Conservation (phyloP, 2,329 filamentous ascomycete species). For the Fusarium piperis region DNA sequence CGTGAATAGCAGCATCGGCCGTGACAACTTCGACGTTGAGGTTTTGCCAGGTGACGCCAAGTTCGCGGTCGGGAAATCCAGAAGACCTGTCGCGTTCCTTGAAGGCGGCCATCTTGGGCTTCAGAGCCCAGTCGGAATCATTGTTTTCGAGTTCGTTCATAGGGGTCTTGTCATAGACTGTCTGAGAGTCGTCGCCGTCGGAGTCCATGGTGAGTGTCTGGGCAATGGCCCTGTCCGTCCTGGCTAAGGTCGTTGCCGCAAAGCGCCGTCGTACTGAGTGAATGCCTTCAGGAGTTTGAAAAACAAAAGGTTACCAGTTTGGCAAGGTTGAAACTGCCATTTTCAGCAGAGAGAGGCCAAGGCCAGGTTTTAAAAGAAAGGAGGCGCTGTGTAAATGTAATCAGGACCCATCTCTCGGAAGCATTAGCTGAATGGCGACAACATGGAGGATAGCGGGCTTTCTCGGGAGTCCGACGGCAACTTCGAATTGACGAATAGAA, state of each 20-base stretch:
- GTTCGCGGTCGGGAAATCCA: slow-evolving; percentile 57
- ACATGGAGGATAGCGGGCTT: slow-evolving; percentile 6
- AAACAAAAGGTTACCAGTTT: background rate
- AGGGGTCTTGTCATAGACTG: slow-evolving; percentile 34
- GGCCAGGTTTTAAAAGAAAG: slow-evolving; percentile 1
- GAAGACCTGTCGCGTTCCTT: slow-evolving; percentile 56
- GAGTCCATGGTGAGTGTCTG: slow-evolving; percentile 40
- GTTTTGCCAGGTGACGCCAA: slow-evolving; percentile 73
- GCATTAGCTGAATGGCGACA: background rate
- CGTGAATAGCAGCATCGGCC: slow-evolving; percentile 70
- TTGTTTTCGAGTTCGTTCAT: slow-evolving; percentile 8
- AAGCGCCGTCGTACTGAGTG: background rate
- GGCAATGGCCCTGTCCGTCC: slow-evolving; percentile 1
- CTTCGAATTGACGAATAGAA: background rate
- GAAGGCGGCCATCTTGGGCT: slow-evolving; percentile 57
- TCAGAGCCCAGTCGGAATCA: slow-evolving; percentile 56
- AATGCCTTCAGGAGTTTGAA: background rate
- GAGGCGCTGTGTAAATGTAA: background rate
- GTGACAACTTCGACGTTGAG: slow-evolving; percentile 71
- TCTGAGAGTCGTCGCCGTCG: slow-evolving; percentile 38
- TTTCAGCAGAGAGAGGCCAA: background rate
- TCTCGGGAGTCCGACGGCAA: slow-evolving; percentile 4
- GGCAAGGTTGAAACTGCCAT: background rate
- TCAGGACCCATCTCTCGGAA: background rate
- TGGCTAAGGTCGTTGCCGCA: slow-evolving; percentile 15